These are phyloP conservation scores for Blastosporella zonata DNA, from an alignment of 1,284 basidiomycete species.

Conservation along the genomic window DNA sequence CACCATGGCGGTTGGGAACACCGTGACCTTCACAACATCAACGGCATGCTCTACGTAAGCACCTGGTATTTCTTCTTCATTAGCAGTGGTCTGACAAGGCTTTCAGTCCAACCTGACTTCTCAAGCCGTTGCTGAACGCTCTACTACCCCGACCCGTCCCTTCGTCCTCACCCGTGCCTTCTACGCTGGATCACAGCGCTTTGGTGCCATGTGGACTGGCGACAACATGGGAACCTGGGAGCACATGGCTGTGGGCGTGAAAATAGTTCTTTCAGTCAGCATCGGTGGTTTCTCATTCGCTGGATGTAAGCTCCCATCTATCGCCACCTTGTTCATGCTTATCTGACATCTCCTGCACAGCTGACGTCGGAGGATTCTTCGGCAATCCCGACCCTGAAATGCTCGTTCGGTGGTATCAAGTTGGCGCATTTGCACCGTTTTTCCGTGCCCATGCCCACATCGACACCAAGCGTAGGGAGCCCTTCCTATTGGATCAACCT, in stretches of 20 bases:
- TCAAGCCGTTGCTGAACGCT: slow-evolving; percentile 78
- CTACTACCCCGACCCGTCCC: slow-evolving; percentile 74
- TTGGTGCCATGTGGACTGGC: slow-evolving; percentile 98
- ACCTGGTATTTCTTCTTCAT: not conserved
- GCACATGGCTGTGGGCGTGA: slow-evolving; percentile 90
- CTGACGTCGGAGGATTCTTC: slow-evolving; percentile 98
- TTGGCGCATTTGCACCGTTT: slow-evolving; percentile 94
- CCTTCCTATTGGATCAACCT: slow-evolving; percentile 89
- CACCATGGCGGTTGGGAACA: slow-evolving; percentile 97
- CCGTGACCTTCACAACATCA: slow-evolving; percentile 93
- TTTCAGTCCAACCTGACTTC: slow-evolving; percentile 80
- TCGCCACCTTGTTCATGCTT: not conserved
- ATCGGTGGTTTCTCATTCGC: slow-evolving; percentile 94
- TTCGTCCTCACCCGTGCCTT: slow-evolving; percentile 96
- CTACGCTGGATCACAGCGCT: slow-evolving; percentile 94
- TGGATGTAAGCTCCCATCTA: slow-evolving; percentile 64
- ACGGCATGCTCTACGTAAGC: slow-evolving; percentile 81
- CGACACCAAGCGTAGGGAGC: slow-evolving; percentile 97
- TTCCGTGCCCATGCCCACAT: slow-evolving; percentile 98
- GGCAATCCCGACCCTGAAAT: slow-evolving; percentile 94
- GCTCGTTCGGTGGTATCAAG: slow-evolving; percentile 96
- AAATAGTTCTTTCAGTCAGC: slow-evolving; percentile 90
- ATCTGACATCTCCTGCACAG: slow-evolving; percentile 36
- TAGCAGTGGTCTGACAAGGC: slow-evolving; percentile 9
- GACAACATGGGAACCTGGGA: slow-evolving; percentile 99